Base-by-base conservation (phyloP, 768 basidiomycete species). In the Boletus vermiculosoides region DNA sequence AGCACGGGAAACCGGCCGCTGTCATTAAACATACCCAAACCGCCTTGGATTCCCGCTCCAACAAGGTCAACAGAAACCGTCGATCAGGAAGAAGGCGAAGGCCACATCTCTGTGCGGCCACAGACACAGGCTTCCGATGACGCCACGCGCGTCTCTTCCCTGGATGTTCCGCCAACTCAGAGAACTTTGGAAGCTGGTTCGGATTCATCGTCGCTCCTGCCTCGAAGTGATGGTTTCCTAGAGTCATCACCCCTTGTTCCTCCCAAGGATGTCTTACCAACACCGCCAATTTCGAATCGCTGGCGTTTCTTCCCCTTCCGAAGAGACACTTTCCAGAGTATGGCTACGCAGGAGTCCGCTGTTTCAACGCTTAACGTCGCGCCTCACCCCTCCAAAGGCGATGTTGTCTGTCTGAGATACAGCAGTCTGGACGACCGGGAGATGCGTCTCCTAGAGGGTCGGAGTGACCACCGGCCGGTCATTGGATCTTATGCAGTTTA, bases 381-480 rank as follows among this genome's bases (percentile, higher is more conserved):
- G 10, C 61, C 74, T 16, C 65, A 65, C 3, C 81, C 77, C 42
- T 66, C 74, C 36, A 83, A 76, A 60, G 92, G 92, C 3, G 90
- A 93, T 45, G 78, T 95, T 3, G 71, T 85, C 8, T 91, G 90
- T 64, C 68, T 93, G 4, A 73, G 74, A 42, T 95, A 95, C 66
- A 73, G 81, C 59, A 90, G 87, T 15, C 77, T 94, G 20, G 84
- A 88, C 59, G 90, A 95, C 66, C 76, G 78, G 31, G 83, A 76
- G 8, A 93, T 95, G 87, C 78, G 83, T 40, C 77, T 80, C 55
- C 70, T 95, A 53, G 87, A 89, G 69, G 92, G 88, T 16, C 80
- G 87, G 42, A 89, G 87, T 61, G 92, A 94, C 69, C 92, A 94
- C 67, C 75, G 92, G 37, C 92, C 92, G 0, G 91, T 94, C n/a